Evolutionary conservation across 179 eudicot species (phyloP).

Genomic region (Camellia oleifera): DNA sequence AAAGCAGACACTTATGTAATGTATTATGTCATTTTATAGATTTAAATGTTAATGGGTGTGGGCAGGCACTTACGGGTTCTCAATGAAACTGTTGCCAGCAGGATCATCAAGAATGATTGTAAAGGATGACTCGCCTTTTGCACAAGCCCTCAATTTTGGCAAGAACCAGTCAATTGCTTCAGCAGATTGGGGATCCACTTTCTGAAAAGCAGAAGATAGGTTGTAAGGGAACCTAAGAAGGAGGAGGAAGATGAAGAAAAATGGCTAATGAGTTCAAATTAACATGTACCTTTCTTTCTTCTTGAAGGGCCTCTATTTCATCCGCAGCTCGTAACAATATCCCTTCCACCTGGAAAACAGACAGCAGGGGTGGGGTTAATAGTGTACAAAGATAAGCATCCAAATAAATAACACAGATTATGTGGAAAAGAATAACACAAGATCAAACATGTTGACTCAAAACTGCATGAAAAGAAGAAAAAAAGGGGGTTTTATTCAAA

Average conservation of each 20-base stretch:
- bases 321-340: slow-evolving; percentile 77
- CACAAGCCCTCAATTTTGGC: slow-evolving; percentile 71
- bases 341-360: slow-evolving; percentile 70
- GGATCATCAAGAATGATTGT: slow-evolving; percentile 91
- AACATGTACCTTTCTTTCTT: slow-evolving; percentile 66
- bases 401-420: too few relatives aligned
- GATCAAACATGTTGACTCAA: background rate
- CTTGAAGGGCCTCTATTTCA: slow-evolving; percentile 84
- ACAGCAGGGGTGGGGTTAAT: background rate
- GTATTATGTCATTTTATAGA: background rate
- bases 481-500: background rate
- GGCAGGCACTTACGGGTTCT: slow-evolving; percentile 68
- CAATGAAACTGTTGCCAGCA: slow-evolving; percentile 94
- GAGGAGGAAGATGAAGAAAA: background rate
- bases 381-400: too few relatives aligned
- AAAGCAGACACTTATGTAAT: background rate
- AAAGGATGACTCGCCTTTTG: slow-evolving; percentile 64
- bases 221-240: slow-evolving; percentile 10
- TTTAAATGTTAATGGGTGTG: background rate
- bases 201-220: slow-evolving; percentile 40
- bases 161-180: slow-evolving; percentile 82
- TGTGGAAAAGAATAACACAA: background rate
- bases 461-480: background rate
- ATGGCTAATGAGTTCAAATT: background rate
- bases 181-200: slow-evolving; percentile 84